Base-by-base conservation (phyloP, 2,329 filamentous ascomycete genomes). In the Ceratocystis alfenasii region DNA sequence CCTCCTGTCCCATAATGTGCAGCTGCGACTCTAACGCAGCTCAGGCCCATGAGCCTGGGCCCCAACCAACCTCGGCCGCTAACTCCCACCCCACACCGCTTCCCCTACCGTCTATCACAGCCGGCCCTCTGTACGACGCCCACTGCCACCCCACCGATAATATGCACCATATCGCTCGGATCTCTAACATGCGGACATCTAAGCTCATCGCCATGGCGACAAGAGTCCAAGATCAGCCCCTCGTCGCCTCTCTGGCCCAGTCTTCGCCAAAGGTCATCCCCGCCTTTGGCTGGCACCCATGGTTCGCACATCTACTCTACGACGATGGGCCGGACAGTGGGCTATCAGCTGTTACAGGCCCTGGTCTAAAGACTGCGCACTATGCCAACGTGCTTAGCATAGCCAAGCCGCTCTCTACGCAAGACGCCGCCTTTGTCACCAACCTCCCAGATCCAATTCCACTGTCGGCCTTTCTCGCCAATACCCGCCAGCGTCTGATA, bases 61-160 rank as follows among this genome's bases (percentile, higher is more conserved):
- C 61, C 6, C 22, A 33, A n/a, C 62, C 44, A 20, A 25, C 44
- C 28, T 2, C 64, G 20, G 25, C 44, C 41, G 0, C 64, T 44
- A 7, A 15, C 64, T 15, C 53, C 44, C 44, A 7, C 25, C 2
- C 41, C 41, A 10, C 7, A 10, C 17, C 44, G 28, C 12, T 15
- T 12, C 41, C 57, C 8, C 45, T 15, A 3, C 33, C 1, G 25
- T 28, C 62, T 12, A 33, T n/a, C 44, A 25, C 53, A 22, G 22
- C 41, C 33, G 63, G 86, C 41, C 86, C 86, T 62, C 78, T 90
- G 68, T 89, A 81, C 72, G 89, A 94, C 73, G 88, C 89, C 25
- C 89, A 94, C 77, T 93, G 89, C 74, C 89, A 94, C 73, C 89
- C 89, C 3, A 93, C 89, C 33, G 89, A 93, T 74, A 89, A 85